phyloP scores from a whole-genome alignment of 1,284 basidiomycete species.

The Amylostereum chailletii region DNA sequence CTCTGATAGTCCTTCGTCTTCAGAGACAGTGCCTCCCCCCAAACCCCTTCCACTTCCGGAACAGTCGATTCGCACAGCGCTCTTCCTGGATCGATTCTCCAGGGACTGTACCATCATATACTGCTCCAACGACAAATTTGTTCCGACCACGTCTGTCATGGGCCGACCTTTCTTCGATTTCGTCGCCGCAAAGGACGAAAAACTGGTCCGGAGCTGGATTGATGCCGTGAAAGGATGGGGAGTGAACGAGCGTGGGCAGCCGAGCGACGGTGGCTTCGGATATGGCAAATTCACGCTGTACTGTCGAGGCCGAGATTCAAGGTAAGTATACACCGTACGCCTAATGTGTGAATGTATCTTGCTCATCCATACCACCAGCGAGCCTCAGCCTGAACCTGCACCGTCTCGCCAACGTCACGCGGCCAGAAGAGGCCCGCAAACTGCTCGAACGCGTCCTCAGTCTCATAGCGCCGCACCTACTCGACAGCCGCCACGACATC shows the following conservation, averaged over 20 bases:
- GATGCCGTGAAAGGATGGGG: conserved; percentile 70
- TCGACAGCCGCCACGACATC: not conserved
- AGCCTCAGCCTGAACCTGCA: too few relatives aligned
- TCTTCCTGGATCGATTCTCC: conserved; percentile 70
- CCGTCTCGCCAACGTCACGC: too few relatives aligned
- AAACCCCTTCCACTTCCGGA: conserved; percentile 33
- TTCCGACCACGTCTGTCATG: conserved; percentile 46
- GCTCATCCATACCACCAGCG: too few relatives aligned
- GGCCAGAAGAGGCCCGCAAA: too few relatives aligned
- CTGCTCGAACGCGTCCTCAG: not conserved
- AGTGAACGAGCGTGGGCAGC: conserved; percentile 69
- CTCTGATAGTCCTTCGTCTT: not conserved
- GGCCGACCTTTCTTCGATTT: conserved; percentile 69
- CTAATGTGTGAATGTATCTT: too few relatives aligned
- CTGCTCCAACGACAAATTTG: conserved; percentile 60
- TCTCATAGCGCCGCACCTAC: conserved; percentile 3
- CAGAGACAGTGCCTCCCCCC: too few relatives aligned
- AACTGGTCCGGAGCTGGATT: conserved; percentile 58
- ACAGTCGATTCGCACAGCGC: conserved; percentile 59
- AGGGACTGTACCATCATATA: conserved; percentile 53
- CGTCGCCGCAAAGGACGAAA: conserved; percentile 53
- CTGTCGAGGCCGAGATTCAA: conserved; percentile 49
- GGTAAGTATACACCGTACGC: conserved; percentile 23
- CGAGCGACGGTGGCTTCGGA: conserved; percentile 73
- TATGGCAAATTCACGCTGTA: conserved; percentile 59